phyloP scores from a whole-genome alignment of 2,329 filamentous ascomycete species.

The Emergomyces orientalis region DNA sequence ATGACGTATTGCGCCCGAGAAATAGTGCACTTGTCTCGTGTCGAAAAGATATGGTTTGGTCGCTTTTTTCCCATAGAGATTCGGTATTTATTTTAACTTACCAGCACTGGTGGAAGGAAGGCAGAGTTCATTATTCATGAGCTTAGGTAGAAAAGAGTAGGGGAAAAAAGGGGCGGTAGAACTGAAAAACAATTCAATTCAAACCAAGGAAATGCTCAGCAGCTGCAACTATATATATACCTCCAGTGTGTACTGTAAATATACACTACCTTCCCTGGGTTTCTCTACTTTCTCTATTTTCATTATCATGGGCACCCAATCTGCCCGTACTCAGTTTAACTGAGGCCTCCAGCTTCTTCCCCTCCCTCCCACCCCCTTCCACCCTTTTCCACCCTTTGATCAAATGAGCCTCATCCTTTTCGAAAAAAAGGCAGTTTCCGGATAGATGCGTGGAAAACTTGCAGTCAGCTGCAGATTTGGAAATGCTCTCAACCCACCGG shows the following conservation, averaged over 20 bases:
- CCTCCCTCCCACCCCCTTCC: not conserved
- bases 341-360: not conserved
- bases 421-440: not conserved
- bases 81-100: not conserved
- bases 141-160: not conserved
- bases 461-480: not conserved
- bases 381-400: not conserved
- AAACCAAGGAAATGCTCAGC: not conserved
- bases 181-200: not conserved
- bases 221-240: not conserved
- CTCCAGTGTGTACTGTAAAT: not conserved
- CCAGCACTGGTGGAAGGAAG: not conserved
- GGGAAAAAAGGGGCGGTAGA: not conserved
- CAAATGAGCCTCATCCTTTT: not conserved
- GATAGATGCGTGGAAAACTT: not conserved
- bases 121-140: not conserved
- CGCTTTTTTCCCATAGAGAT: not conserved
- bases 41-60: slow-evolving; percentile 5
- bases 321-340: not conserved
- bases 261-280: not conserved
- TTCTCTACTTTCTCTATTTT: not conserved
- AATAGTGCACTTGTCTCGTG: not conserved
- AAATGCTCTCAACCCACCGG: not conserved
- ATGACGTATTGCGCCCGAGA: not conserved
- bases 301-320: not conserved